A percentile compares a stretch with the other conserved stretches of the same genome.
These are phyloP conservation scores for Epichloe hybrida DNA, from an alignment of 2,329 filamentous ascomycete genomes.

Conservation along the genomic window DNA sequence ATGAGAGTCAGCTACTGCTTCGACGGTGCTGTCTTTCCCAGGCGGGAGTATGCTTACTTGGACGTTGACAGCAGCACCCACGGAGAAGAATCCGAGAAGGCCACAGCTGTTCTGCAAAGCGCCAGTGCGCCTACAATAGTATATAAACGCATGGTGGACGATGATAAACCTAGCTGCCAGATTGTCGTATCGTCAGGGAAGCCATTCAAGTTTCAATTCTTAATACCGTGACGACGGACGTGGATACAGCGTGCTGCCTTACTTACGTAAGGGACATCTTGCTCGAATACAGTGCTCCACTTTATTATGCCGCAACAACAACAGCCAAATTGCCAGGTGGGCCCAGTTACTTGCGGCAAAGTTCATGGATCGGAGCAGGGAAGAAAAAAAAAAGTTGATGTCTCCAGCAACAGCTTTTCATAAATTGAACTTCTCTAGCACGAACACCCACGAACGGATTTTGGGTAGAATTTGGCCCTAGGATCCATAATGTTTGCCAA, in stretches of 20 bases:
- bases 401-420: neutral
- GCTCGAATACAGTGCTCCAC: neutral
- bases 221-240: neutral
- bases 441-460: neutral
- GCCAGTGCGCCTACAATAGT: constrained; percentile 36
- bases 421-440: neutral
- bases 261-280: neutral
- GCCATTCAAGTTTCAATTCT: constrained; percentile 11
- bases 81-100: constrained; percentile 77
- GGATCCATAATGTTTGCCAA: constrained; percentile 34
- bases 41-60: constrained; percentile 42
- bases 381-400: neutral
- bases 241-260: neutral
- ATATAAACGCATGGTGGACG: constrained; percentile 39
- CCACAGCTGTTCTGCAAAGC: constrained; percentile 46
- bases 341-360: neutral
- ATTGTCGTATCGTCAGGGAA: constrained; percentile 12
- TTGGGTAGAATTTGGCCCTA: neutral
- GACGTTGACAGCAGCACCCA: constrained; percentile 80
- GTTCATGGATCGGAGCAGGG: neutral
- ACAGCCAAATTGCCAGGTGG: neutral
- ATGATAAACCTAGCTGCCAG: neutral
- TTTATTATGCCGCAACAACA: neutral
- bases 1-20: constrained; percentile 2
- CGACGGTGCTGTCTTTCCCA: constrained; percentile 2